Conservation (phyloP, 345 rosid species). For the Rhodamnia rubescens region DNA sequence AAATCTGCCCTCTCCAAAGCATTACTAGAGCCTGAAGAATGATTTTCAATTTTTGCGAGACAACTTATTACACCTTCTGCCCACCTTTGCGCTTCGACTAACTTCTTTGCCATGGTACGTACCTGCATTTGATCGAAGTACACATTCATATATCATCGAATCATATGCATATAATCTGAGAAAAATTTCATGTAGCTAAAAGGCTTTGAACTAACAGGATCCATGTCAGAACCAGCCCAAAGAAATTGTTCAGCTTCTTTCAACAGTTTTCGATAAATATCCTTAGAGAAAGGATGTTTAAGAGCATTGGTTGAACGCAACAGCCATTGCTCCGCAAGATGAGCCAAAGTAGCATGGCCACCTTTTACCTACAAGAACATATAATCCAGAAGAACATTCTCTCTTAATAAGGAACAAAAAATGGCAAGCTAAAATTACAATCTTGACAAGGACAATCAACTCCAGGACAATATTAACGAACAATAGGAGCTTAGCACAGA, state of each 20-base stretch:
- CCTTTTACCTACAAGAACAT: conserved; percentile 37
- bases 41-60: conserved; percentile 36
- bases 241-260: conserved; percentile 94
- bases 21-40: conserved; percentile 15
- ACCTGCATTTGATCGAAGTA: conserved; percentile 30
- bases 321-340: conserved; percentile 79
- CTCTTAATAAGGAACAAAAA: neutral
- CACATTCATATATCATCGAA: neutral
- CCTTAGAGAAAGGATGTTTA: conserved; percentile 36
- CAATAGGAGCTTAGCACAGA: neutral
- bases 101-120: conserved; percentile 44
- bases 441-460: neutral
- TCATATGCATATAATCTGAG: neutral
- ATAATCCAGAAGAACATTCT: neutral
- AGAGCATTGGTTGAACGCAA: conserved; percentile 28
- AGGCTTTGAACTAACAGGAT: conserved; percentile 45
- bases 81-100: conserved; percentile 57
- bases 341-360: conserved; percentile 33
- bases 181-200: neutral
- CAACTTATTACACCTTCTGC: conserved; percentile 56
- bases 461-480: neutral
- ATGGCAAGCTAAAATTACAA: neutral
- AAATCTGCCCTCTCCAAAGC: conserved; percentile 33
- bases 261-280: conserved; percentile 34
- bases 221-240: conserved; percentile 95